Conservation (phyloP, 2,329 filamentous ascomycete genomes). For the Colletotrichum navitas region DNA sequence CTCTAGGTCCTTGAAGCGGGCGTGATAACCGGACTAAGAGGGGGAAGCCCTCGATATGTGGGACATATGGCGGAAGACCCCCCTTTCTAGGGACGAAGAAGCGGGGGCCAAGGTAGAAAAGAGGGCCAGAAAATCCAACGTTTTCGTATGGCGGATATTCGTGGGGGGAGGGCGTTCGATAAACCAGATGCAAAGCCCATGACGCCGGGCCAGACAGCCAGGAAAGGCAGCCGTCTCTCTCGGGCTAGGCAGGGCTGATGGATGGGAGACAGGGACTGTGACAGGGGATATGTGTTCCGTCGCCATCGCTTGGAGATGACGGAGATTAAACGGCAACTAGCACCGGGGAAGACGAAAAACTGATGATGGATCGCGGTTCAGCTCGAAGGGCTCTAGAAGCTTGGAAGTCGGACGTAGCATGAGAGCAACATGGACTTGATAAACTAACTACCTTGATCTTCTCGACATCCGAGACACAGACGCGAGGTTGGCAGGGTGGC, state of each 20-base stretch:
- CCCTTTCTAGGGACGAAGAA: neutral
- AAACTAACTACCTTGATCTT: slow-evolving; percentile 5
- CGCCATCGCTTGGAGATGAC: slow-evolving; percentile 7
- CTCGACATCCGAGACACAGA: neutral
- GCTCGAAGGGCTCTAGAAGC: neutral
- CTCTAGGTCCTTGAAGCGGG: slow-evolving; percentile 16
- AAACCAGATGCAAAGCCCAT: slow-evolving; percentile 17
- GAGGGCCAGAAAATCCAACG: slow-evolving; percentile 18
- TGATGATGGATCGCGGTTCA: neutral
- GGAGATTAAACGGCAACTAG: slow-evolving; percentile 2
- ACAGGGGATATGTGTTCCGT: neutral
- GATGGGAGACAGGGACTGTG: neutral
- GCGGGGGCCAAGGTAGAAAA: neutral
- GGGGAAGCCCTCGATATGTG: neutral
- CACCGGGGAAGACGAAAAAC: neutral
- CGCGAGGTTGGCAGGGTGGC: neutral
- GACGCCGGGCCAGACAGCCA: neutral
- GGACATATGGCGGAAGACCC: neutral
- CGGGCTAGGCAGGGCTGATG: neutral
- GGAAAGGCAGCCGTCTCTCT: neutral
- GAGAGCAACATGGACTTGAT: neutral
- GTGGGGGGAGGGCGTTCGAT: neutral
- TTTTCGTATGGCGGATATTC: neutral
- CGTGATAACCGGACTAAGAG: slow-evolving; percentile 16
- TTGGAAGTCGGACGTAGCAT: neutral